Evolutionary conservation across 768 basidiomycete species (phyloP).

Genomic region (Rhizopogon roseolus): DNA sequence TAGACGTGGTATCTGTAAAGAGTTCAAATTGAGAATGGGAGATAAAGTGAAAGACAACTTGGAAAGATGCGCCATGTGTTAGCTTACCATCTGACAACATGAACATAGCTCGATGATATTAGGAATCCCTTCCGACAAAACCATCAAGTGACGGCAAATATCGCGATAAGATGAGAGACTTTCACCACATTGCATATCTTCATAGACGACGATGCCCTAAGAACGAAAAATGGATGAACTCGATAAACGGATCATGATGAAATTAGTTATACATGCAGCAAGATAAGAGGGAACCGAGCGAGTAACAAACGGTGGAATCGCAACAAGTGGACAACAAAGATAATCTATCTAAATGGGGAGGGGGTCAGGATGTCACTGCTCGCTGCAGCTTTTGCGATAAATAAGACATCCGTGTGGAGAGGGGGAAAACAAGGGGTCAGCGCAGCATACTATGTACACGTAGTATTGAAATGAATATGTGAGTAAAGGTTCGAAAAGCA

Average conservation of each 20-base stretch:
- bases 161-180: too few relatives aligned
- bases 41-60: too few relatives aligned
- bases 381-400: constrained; percentile 26
- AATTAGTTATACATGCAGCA: constrained; percentile 15
- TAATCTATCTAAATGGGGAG: constrained; percentile 7
- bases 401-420: constrained; percentile 15
- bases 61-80: too few relatives aligned
- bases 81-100: too few relatives aligned
- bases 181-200: neutral
- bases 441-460: constrained; percentile 13
- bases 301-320: constrained; percentile 5
- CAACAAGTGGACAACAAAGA: constrained; percentile 8
- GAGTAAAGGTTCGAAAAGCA: constrained; percentile 7
- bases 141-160: too few relatives aligned
- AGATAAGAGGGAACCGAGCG: neutral
- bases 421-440: constrained; percentile 2
- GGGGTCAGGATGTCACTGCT: constrained; percentile 8
- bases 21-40: too few relatives aligned
- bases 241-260: neutral
- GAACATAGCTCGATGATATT: too few relatives aligned
- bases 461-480: constrained; percentile 2
- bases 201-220: neutral
- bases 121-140: too few relatives aligned
- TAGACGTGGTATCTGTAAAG: too few relatives aligned
- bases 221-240: neutral